Conservation (phyloP, 2,329 filamentous ascomycete species). For the Beauveria varroae region DNA sequence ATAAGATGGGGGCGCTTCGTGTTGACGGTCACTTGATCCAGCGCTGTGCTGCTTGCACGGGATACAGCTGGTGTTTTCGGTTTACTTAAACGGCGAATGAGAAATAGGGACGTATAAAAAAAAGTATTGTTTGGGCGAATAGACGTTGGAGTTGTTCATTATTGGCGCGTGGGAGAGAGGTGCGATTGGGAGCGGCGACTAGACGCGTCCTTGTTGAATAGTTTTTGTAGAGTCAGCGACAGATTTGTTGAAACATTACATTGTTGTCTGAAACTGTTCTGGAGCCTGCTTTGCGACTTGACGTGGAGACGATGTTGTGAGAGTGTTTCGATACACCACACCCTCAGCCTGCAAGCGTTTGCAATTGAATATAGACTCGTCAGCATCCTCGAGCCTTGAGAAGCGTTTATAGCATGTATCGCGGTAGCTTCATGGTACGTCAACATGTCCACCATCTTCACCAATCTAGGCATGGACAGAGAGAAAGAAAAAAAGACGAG, state of each 20-base stretch:
- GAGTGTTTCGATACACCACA: too few species aligned
- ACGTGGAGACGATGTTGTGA: too few species aligned
- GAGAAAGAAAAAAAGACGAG: too few species aligned
- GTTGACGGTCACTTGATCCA: background rate
- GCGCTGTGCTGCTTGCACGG: background rate
- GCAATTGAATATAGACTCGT: too few species aligned
- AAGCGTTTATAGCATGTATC: too few species aligned
- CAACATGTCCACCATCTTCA: too few species aligned
- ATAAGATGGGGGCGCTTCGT: background rate
- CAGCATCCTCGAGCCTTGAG: too few species aligned
- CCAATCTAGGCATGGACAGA: too few species aligned
- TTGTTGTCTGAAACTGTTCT: background rate
- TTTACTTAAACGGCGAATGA: background rate
- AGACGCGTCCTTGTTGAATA: background rate
- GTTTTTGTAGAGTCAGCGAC: background rate
- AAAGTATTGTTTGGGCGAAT: background rate
- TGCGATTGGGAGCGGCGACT: background rate
- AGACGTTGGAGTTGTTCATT: background rate
- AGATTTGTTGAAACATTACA: background rate
- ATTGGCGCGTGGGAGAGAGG: background rate
- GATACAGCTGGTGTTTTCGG: background rate
- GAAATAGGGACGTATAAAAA: background rate
- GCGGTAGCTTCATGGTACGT: too few species aligned
- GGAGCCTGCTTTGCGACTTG: background rate
- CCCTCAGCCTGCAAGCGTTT: too few species aligned